These are phyloP conservation scores for Coprinopsis cinerea DNA, from an alignment of 768 basidiomycete genomes.

Conservation along the genomic window DNA sequence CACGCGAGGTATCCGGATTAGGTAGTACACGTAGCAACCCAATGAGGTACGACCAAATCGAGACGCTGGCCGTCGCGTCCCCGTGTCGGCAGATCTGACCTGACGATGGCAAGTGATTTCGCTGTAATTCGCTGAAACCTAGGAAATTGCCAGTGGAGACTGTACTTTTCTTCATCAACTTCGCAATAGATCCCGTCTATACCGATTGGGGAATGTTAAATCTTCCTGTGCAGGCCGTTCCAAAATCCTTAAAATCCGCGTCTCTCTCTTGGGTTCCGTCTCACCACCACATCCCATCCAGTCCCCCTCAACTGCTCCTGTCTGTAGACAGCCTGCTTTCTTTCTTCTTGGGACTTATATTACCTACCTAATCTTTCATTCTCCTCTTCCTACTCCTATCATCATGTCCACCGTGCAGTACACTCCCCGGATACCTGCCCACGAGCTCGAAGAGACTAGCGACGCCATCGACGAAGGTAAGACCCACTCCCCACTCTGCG, in stretches of 20 bases:
- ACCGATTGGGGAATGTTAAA: constrained; percentile 1
- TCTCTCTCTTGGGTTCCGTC: neutral
- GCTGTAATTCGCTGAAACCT: neutral
- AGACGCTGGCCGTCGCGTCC: neutral
- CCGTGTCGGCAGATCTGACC: neutral
- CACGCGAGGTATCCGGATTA: neutral
- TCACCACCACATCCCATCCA: neutral
- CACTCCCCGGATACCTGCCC: constrained; percentile 23
- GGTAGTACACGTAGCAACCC: neutral
- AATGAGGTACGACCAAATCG: neutral
- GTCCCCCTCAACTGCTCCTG: neutral
- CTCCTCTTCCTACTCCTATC: neutral
- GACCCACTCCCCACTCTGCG: neutral
- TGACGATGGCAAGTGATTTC: neutral
- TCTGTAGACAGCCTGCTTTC: too few relatives aligned
- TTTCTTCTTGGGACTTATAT: too few relatives aligned
- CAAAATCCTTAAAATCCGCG: neutral
- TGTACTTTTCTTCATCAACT: neutral
- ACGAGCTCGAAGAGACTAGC: constrained; percentile 38
- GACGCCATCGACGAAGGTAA: constrained; percentile 46
- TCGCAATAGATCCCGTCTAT: neutral
- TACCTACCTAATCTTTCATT: neutral
- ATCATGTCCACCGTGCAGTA: constrained; percentile 1
- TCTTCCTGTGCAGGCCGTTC: neutral
- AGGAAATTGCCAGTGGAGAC: neutral